Evolutionary conservation across 306 rosid genomes (phyloP).

Genomic region (Malus asiatica): DNA sequence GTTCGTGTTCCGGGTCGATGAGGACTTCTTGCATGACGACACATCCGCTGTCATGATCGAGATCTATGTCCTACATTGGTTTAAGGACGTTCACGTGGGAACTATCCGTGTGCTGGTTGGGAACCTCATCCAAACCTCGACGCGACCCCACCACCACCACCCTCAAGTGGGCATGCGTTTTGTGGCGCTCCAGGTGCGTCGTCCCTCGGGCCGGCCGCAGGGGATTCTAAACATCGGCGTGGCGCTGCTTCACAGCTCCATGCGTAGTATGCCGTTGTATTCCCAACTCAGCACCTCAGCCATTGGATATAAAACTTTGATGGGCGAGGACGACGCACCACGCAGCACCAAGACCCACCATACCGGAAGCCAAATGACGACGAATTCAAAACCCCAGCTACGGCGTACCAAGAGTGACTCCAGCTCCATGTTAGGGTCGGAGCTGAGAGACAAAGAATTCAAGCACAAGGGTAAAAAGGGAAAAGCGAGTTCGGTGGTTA

Average conservation of each 20-base stretch:
- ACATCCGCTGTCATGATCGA: conserved; percentile 62
- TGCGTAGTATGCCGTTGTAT: conserved; percentile 92
- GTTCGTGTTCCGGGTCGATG: conserved; percentile 74
- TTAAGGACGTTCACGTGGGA: conserved; percentile 72
- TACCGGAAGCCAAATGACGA: conserved; percentile 11
- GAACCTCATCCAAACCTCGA: conserved; percentile 41
- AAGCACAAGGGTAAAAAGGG: conserved; percentile 18
- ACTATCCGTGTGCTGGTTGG: conserved; percentile 46
- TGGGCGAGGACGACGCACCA: conserved; percentile 61
- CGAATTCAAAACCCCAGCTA: conserved; percentile 26
- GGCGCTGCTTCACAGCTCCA: conserved; percentile 65
- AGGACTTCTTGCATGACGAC: conserved; percentile 52
- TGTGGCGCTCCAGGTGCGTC: conserved; percentile 66
- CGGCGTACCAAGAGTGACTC: conserved; percentile 66
- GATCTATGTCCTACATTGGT: conserved; percentile 91
- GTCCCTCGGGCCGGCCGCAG: conserved; percentile 68
- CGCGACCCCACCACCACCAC: conserved; percentile 14
- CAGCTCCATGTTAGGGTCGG: conserved; percentile 66
- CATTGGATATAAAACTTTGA: conserved; percentile 46
- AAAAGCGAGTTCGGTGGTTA: conserved; percentile 30
- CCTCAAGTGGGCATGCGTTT: conserved; percentile 46
- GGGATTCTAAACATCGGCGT: conserved; percentile 86
- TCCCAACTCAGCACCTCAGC: conserved; percentile 42
- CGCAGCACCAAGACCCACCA: conserved; percentile 7
- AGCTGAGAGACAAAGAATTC: conserved; percentile 25